These are phyloP conservation scores for Alopecurus myosuroides DNA, from an alignment of 176 grass and related monocot species.

Conservation along the genomic window DNA sequence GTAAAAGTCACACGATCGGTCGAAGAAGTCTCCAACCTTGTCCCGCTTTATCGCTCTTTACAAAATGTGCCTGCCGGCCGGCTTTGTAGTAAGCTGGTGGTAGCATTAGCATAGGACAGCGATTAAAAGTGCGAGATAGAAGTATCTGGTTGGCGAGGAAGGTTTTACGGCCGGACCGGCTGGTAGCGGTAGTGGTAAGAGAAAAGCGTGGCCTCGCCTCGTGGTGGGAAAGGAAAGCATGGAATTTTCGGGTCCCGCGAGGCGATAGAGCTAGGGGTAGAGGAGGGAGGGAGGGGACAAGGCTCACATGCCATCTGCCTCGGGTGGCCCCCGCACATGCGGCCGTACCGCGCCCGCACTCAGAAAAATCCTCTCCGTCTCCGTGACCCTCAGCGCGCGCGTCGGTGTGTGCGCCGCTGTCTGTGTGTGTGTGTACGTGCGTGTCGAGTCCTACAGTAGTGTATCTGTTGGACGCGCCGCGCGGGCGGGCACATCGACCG, in stretches of 20 bases:
- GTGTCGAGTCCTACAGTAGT: neutral
- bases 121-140: neutral
- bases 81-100: neutral
- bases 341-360: neutral
- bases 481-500: too few species aligned
- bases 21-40: neutral
- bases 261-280: neutral
- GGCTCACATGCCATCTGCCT: neutral
- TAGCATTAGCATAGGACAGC: neutral
- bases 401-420: neutral
- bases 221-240: neutral
- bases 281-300: neutral
- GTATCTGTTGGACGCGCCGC: neutral
- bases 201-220: neutral
- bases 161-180: neutral
- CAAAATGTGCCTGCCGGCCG: neutral
- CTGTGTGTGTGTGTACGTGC: neutral
- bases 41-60: neutral
- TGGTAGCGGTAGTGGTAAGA: neutral
- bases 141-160: neutral
- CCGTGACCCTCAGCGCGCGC: neutral
- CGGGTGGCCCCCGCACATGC: neutral
- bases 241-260: neutral
- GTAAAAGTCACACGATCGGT: neutral
- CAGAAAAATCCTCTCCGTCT: neutral